These are phyloP conservation scores for Boletus rubescentipes DNA, from an alignment of 768 basidiomycete genomes.

Conservation along the genomic window DNA sequence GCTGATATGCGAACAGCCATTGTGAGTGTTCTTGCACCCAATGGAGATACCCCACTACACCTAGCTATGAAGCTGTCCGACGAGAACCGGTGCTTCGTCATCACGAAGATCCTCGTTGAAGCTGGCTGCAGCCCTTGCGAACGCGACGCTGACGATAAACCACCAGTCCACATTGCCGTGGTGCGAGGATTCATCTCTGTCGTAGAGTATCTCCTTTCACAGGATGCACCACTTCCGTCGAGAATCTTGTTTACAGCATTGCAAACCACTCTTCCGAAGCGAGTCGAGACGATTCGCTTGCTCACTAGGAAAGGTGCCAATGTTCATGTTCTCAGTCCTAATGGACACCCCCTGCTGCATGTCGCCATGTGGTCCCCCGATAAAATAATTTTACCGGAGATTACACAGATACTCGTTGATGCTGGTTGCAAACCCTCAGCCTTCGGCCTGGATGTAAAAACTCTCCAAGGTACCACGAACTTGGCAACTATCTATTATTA, in stretches of 20 bases:
- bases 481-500: neutral
- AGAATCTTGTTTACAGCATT: neutral
- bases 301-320: neutral
- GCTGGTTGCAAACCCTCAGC: neutral
- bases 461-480: neutral
- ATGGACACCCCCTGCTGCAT: neutral
- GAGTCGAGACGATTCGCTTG: neutral
- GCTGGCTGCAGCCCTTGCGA: neutral
- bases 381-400: neutral
- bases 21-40: neutral
- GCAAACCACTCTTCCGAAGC: neutral
- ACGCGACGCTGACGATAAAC: neutral
- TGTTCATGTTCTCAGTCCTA: neutral
- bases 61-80: neutral
- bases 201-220: neutral
- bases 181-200: neutral
- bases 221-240: neutral
- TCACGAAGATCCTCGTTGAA: neutral
- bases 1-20: neutral
- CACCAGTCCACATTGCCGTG: neutral
- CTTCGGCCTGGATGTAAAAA: neutral
- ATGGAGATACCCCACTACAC: slow-evolving; percentile 11
- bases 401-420: neutral
- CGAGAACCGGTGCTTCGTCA: neutral
- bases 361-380: neutral